phyloP scores from a whole-genome alignment of 345 rosid genomes.

The Gossypium stocksii region DNA sequence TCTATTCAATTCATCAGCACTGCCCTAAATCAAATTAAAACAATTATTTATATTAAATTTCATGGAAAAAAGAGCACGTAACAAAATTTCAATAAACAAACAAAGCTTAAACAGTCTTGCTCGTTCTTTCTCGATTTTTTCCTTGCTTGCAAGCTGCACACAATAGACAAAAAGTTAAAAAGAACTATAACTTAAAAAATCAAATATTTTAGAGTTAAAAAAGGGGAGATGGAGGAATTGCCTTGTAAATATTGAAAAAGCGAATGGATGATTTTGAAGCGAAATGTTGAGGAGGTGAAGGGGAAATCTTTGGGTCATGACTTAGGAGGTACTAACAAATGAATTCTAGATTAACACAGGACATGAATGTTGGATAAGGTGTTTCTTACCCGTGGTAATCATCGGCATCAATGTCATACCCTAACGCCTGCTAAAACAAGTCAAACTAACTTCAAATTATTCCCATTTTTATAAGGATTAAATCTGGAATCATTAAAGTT shows the following conservation, averaged over 20 bases:
- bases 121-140: constrained; percentile 67
- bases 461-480: too few relatives aligned
- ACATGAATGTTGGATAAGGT: too few relatives aligned
- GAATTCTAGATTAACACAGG: too few relatives aligned
- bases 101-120: constrained; percentile 50
- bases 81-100: neutral
- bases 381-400: too few relatives aligned
- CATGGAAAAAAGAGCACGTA: too few relatives aligned
- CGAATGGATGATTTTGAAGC: constrained; percentile 51
- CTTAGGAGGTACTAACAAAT: too few relatives aligned
- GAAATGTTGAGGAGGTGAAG: constrained; percentile 34
- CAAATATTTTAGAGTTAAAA: too few relatives aligned
- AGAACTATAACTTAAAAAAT: neutral
- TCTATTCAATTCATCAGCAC: constrained; percentile 92
- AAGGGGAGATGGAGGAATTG: neutral
- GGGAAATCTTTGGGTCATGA: constrained; percentile 22
- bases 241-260: constrained; percentile 72
- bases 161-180: too few relatives aligned
- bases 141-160: constrained; percentile 60
- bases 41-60: constrained; percentile 7
- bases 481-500: too few relatives aligned
- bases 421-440: too few relatives aligned
- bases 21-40: constrained; percentile 57
- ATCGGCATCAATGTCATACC: too few relatives aligned
- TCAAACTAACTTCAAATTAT: too few relatives aligned